Evolutionary conservation across 495 filamentous ascomycete species (phyloP), one percentile per base, ranked within the genome.

Genomic region (Penicillium atrosanguineum): DNA sequence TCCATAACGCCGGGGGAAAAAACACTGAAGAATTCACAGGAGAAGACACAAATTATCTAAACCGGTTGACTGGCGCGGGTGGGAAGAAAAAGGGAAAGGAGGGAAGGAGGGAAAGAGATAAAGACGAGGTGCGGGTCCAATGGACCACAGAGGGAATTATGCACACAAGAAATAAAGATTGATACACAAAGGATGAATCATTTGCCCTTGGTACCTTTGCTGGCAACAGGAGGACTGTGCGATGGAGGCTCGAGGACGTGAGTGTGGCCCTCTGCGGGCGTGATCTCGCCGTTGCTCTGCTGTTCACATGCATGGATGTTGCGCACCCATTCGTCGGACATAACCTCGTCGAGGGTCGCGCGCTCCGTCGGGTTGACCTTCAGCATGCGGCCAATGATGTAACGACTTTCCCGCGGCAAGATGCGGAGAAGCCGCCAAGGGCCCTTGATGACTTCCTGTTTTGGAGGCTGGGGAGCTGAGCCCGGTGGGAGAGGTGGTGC

Each of bases 351-450:
- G 69, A 97, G 82, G 6, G 79, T 90, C 6, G 90, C 95, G 38
- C 94, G 82, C 50, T 87, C 86, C 58, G 83, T 88, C 5, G 94
- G 91, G 60, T 94, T 83, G 38, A 96, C 76, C 60, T 95, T 91
- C 44, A 98, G 78, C 94, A 98, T 98, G 39, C 88, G 81, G 20
- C 88, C 87, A 47, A 98, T 91, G 53, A 98, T 89, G 60, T 90
- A 84, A 26, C 94, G 78, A 48, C 84, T 95, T 71, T 97, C 94
- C 55, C 94, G 81, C 8, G 94, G 94, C 4, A 98, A 80, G 7
- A 97, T 79, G 46, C 94, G 83, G n/a, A 98, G 80, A 51, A 98
- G 80, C 37, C 94, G 84, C 88, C 92, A 95, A 11, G 95, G 95
- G 0, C 94, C 94, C 62, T 90, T 91, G 62, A 97, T 90, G 3